Percentiles rank a stretch among this genome's conserved stretches.
phyloP scores from a whole-genome alignment of 768 basidiomycete species.

The Mycena olivaceomarginata region DNA sequence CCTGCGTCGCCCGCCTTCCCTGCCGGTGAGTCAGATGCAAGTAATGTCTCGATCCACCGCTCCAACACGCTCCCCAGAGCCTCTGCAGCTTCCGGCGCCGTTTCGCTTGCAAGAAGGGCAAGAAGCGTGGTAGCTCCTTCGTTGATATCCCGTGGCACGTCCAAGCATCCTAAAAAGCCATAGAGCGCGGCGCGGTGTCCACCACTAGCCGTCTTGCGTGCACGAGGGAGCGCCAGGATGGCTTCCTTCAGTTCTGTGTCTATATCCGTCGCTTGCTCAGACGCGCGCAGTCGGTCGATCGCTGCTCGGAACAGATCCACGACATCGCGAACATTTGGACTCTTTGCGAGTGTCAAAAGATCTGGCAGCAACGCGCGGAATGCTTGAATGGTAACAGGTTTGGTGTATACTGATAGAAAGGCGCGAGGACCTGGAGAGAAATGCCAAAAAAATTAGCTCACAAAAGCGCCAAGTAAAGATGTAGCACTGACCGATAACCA shows the following conservation, averaged over 20 bases:
- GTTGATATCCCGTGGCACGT: slow-evolving; percentile 66
- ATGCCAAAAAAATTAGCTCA: not conserved
- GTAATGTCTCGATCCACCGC: slow-evolving; percentile 36
- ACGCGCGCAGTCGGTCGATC: slow-evolving; percentile 51
- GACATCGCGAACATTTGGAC: slow-evolving; percentile 25
- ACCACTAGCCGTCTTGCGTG: slow-evolving; percentile 90
- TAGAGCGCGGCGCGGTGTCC: slow-evolving; percentile 92
- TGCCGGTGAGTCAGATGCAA: slow-evolving; percentile 30
- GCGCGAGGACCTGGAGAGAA: slow-evolving; percentile 35
- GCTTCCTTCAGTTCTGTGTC: slow-evolving; percentile 66
- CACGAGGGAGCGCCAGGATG: slow-evolving; percentile 82
- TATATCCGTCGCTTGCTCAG: slow-evolving; percentile 53
- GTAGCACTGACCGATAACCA: slow-evolving; percentile 20
- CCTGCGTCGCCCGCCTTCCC: slow-evolving; percentile 37
- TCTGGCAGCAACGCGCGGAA: slow-evolving; percentile 38
- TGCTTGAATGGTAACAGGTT: slow-evolving; percentile 31
- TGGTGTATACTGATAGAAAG: slow-evolving; percentile 36
- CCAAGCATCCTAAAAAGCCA: slow-evolving; percentile 79
- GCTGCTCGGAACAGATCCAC: slow-evolving; percentile 40
- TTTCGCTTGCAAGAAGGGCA: slow-evolving; percentile 45
- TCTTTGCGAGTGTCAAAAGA: slow-evolving; percentile 45
- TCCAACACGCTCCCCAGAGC: slow-evolving; percentile 31
- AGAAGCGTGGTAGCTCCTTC: slow-evolving; percentile 63
- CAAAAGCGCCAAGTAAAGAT: not conserved
- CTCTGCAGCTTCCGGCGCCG: slow-evolving; percentile 40